Conservation (phyloP, 2,329 filamentous ascomycete species). For the Penicillium freii region DNA sequence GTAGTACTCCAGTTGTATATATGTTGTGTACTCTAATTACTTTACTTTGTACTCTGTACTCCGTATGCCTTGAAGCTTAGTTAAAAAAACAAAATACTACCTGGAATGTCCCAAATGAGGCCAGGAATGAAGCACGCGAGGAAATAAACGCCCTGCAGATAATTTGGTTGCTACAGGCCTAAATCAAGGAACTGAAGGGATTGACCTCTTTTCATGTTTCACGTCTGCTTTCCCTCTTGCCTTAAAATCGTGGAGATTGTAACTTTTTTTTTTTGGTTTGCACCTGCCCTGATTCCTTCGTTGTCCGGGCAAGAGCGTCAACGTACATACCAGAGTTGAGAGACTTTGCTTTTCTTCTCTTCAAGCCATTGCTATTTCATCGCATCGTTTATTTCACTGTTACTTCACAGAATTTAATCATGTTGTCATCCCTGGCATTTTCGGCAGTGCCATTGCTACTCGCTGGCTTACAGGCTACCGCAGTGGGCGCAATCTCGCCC, state of each 20-base stretch:
- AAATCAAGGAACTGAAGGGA: constrained; percentile 12
- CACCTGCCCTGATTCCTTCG: neutral
- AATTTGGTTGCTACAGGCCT: constrained; percentile 5
- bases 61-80: neutral
- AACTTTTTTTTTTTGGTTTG: neutral
- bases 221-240: neutral
- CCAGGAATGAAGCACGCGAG: constrained; percentile 9
- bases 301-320: neutral
- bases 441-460: constrained; percentile 25
- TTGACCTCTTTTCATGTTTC: neutral
- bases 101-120: neutral
- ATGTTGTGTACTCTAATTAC: neutral
- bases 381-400: neutral
- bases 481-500: constrained; percentile 49
- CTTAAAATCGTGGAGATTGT: neutral
- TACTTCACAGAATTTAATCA: constrained; percentile 12
- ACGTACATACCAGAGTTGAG: neutral
- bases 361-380: neutral
- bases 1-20: neutral
- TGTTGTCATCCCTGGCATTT: constrained; percentile 23
- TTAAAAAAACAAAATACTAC: neutral
- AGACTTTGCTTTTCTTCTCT: neutral
- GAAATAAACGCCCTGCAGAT: neutral
- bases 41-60: neutral
- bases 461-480: constrained; percentile 28